Evolutionary conservation across 495 filamentous ascomycete genomes (phyloP).

Genomic region (Hypoxylon fragiforme): DNA sequence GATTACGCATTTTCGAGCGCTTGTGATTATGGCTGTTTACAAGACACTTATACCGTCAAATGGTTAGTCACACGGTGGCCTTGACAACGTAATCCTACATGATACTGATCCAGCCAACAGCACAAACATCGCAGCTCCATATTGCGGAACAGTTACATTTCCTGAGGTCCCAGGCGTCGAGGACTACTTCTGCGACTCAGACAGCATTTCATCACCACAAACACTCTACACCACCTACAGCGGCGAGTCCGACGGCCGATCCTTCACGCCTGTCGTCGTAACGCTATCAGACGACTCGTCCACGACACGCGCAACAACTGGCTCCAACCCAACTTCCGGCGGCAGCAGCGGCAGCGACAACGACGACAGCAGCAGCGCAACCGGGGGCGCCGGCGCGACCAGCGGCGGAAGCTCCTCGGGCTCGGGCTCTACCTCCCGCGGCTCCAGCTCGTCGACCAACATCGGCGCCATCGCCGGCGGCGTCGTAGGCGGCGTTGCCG

Average conservation of each 20-base stretch:
- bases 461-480: conserved; percentile 53
- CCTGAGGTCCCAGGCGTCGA: conserved; percentile 30
- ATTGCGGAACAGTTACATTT: conserved; percentile 45
- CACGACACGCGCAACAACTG: conserved; percentile 1
- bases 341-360: background rate
- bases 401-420: background rate
- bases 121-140: conserved; percentile 29
- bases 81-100: background rate
- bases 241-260: conserved; percentile 38
- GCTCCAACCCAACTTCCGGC: conserved; percentile 1
- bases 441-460: conserved; percentile 33
- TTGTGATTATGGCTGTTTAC: conserved; percentile 43
- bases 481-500: conserved; percentile 52
- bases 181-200: conserved; percentile 46
- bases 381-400: background rate
- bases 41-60: conserved; percentile 42
- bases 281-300: conserved; percentile 5
- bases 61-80: conserved; percentile 36
- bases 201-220: conserved; percentile 32
- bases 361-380: background rate
- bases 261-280: conserved; percentile 31
- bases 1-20: conserved; percentile 29
- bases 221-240: conserved; percentile 42
- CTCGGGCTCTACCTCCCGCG: conserved; percentile 2
- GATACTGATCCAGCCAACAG: conserved; percentile 25